Base-by-base conservation (phyloP, 352 stramenopile species). In the Pythium brachiatum region DNA sequence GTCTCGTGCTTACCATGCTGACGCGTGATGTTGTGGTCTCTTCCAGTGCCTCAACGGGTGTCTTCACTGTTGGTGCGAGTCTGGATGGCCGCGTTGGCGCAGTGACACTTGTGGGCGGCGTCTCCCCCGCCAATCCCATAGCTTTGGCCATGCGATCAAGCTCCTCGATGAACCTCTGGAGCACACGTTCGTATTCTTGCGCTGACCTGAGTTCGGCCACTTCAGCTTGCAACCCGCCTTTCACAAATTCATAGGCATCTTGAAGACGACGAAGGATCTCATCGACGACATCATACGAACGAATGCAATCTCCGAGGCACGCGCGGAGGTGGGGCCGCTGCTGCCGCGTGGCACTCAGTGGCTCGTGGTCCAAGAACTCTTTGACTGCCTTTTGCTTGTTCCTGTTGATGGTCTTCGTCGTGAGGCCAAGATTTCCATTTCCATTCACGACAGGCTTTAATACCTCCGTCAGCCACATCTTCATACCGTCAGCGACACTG, bases 341-440 rank as follows among this genome's bases (percentile, higher is more conserved):
- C 4, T 44, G 36, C 18, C 4, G 3, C 18, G 36, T 16, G 36
- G 18, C 36, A 44, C 4, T 6, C 2, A 51, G 43, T 51, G 23
- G 43, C 9, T 51, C n/a, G 5, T 32, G 11, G 34, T 27, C 23
- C 7, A 58, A 25, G 29, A 58, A 58, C 0, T 47, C 21, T 20
- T 27, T 58, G 18, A 46, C 3, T 20, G 32, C 52, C 52, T 46
- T 38, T n/a, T 8, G 18, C 32, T 58, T 58, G 32, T 9, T 9
- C 11, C 5, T 4, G 32, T 46, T 47, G 52, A 36, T 47, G 18
- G 18, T n/a, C 52, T 46, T 58, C 13, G 36, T 31, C 7, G 52
- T 58, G 20, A 58, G 8, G 32, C 52, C 31, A 32, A 58, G 52
- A 31, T 58, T 58, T 3, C 11, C 21, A 38, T 58, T 25, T 34